Evolutionary conservation across 306 rosid species (phyloP).

Genomic region (Mimosa pudica): DNA sequence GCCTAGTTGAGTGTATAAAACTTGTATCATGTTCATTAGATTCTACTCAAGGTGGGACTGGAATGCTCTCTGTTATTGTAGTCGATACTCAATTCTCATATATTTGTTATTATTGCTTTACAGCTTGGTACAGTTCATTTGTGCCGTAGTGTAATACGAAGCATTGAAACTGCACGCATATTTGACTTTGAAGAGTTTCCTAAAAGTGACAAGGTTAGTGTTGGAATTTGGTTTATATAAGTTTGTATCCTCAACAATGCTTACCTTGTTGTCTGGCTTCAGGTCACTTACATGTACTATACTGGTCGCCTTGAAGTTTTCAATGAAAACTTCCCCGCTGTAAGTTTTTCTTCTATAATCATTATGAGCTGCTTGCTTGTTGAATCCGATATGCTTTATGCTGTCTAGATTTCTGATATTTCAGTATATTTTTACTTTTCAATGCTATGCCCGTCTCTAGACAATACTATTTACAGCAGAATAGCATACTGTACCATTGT

Average conservation of each 20-base stretch:
- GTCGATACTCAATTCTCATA: conserved; percentile 32
- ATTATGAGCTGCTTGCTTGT: conserved; percentile 23
- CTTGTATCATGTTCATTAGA: conserved; percentile 12
- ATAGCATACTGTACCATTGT: conserved; percentile 11
- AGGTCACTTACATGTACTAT: conserved; percentile 98
- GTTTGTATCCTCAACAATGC: conserved; percentile 15
- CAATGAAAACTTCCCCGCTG: conserved; percentile 92
- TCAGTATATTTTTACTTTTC: conserved; percentile 10
- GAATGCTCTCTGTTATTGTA: conserved; percentile 27
- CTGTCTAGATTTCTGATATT: conserved; percentile 20
- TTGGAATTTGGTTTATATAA: conserved; percentile 4
- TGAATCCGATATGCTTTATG: background rate
- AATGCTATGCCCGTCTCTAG: background rate
- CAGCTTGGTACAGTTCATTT: conserved; percentile 98
- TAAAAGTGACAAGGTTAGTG: conserved; percentile 86
- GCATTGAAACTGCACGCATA: conserved; percentile 94
- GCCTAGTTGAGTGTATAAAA: conserved; percentile 9
- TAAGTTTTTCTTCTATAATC: conserved; percentile 51
- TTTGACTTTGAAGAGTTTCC: conserved; percentile 99
- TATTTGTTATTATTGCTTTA: conserved; percentile 41
- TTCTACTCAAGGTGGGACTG: background rate
- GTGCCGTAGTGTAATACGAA: conserved; percentile 95
- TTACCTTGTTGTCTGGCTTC: conserved; percentile 41
- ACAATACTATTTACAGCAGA: conserved; percentile 20
- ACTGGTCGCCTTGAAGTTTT: conserved; percentile 99